Evolutionary conservation across 2,329 filamentous ascomycete genomes (phyloP), one percentile per base, ranked within the genome.

Genomic region (Pseudonectria buxi): DNA sequence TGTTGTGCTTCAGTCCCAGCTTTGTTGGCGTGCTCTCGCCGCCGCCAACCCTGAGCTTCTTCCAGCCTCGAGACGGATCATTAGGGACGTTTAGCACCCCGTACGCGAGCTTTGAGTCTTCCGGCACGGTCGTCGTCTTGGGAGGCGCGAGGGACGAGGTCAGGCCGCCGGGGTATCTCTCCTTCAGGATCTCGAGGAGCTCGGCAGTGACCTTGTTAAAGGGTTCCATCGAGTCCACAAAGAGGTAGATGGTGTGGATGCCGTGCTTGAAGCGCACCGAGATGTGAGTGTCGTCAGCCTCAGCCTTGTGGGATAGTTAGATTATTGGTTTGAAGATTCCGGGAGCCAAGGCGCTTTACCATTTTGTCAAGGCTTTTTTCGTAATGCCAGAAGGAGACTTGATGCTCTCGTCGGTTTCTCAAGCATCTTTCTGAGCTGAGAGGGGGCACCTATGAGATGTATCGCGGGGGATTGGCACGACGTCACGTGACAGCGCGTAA

Each of bases 231-330:
- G 77, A 64, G 26, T 77, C 71, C 30, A 82, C 69, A 43, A 83
- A 79, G 39, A 88, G 67, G 50, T 84, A 76, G 45, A 87, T 68
- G 4, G 82, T 88, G 49, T 79, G 74, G 39, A 77, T 76, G 53
- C 82, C 78, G 56, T 83, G 73, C 59, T 86, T 87, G 63, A 89
- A 78, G 40, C 80, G 73, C 36, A 89, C 64, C 9, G 82, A 85
- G 49, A 76, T 68, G 46, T 72, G 65, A n/a, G 69, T 62, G 29
- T 76, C 69, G 40, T 64, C 60, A 14, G 64, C 46, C 26, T 55
- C 47, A 30, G 46, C 35, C 53, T 54, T 22, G 3, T 22, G 9
- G 10, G 2, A 7, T 18, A 26, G 35, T 38, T 16, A 41, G 33
- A 6, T n/a, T 24, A 6, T 7, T 15, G n/a, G 34, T 43, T 24